Evolutionary conservation across 495 filamentous ascomycete genomes (phyloP).

Genomic region (Neurospora sp.): DNA sequence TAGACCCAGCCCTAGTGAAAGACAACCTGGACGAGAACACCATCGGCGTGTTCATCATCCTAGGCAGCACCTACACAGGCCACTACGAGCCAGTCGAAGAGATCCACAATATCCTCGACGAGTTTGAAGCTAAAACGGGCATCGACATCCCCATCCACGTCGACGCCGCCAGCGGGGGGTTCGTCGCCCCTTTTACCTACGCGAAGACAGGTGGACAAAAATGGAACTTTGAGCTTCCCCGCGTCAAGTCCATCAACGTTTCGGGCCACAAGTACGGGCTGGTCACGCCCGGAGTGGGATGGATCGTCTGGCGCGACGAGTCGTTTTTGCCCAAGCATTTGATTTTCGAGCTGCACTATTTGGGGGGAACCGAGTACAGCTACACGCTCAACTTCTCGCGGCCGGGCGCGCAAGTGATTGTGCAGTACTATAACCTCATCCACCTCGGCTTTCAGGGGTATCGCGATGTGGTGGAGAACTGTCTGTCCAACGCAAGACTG

Average conservation of each 20-base stretch:
- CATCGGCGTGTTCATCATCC: conserved; percentile 66
- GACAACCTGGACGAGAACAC: conserved; percentile 70
- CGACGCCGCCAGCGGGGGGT: conserved; percentile 62
- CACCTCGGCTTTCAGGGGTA: conserved; percentile 62
- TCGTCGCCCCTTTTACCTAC: conserved; percentile 63
- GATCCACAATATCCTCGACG: conserved; percentile 54
- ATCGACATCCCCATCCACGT: conserved; percentile 66
- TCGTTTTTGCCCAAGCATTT: conserved; percentile 58
- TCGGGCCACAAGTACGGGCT: conserved; percentile 70
- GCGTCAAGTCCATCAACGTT: conserved; percentile 66
- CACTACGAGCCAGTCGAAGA: conserved; percentile 70
- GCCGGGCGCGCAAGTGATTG: conserved; percentile 61
- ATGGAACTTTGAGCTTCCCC: conserved; percentile 61
- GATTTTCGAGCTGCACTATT: conserved; percentile 66
- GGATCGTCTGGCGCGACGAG: conserved; percentile 67
- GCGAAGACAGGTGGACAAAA: conserved; percentile 49
- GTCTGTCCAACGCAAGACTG: conserved; percentile 56
- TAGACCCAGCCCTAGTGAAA: conserved; percentile 54
- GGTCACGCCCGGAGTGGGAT: conserved; percentile 63
- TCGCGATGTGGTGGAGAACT: conserved; percentile 58
- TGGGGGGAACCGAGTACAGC: conserved; percentile 63
- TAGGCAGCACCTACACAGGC: conserved; percentile 67
- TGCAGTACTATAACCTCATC: conserved; percentile 70
- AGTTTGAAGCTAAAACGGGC: conserved; percentile 53
- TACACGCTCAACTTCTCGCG: conserved; percentile 71